phyloP scores from a whole-genome alignment of 1,284 basidiomycete genomes.

The Ceratobasidium sp. region DNA sequence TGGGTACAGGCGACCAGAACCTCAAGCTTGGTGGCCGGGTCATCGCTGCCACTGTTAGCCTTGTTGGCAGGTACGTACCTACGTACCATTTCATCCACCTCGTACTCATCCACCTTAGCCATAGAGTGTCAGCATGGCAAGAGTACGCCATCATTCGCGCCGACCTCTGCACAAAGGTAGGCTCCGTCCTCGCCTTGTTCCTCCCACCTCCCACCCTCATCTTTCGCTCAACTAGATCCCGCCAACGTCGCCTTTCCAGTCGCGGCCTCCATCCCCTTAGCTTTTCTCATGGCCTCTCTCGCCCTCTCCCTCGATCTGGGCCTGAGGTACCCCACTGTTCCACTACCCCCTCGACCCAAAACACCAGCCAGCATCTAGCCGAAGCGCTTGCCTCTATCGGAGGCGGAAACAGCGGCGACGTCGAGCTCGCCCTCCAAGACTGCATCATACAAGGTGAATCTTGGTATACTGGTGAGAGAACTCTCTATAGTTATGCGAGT shows the following conservation, averaged over 20 bases:
- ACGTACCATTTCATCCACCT: background rate
- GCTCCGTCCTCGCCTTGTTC: background rate
- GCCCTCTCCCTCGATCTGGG: slow-evolving; percentile 31
- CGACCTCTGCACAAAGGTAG: slow-evolving; percentile 35
- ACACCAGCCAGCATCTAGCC: slow-evolving; percentile 14
- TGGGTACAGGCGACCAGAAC: slow-evolving; percentile 13
- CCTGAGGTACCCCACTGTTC: slow-evolving; percentile 21
- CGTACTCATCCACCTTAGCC: background rate
- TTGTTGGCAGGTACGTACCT: slow-evolving; percentile 24
- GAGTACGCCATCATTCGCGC: slow-evolving; percentile 19
- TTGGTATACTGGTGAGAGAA: slow-evolving; percentile 15
- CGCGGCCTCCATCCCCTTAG: slow-evolving; percentile 11
- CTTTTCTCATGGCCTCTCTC: slow-evolving; percentile 22
- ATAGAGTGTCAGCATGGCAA: slow-evolving; percentile 14
- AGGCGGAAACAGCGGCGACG: slow-evolving; percentile 14
- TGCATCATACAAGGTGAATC: slow-evolving; percentile 15
- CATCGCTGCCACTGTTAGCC: background rate
- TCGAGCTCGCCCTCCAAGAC: slow-evolving; percentile 25
- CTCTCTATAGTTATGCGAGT: background rate
- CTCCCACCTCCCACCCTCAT: background rate
- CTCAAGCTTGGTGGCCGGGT: slow-evolving; percentile 18
- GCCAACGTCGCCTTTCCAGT: slow-evolving; percentile 9
- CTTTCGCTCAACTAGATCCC: slow-evolving; percentile 14
- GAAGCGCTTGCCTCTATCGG: slow-evolving; percentile 12
- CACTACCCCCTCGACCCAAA: slow-evolving; percentile 1